Percentiles rank a stretch among this genome's conserved stretches.
These are phyloP conservation scores for Voacanga thouarsii DNA, from an alignment of 257 asterid species.

Conservation along the genomic window DNA sequence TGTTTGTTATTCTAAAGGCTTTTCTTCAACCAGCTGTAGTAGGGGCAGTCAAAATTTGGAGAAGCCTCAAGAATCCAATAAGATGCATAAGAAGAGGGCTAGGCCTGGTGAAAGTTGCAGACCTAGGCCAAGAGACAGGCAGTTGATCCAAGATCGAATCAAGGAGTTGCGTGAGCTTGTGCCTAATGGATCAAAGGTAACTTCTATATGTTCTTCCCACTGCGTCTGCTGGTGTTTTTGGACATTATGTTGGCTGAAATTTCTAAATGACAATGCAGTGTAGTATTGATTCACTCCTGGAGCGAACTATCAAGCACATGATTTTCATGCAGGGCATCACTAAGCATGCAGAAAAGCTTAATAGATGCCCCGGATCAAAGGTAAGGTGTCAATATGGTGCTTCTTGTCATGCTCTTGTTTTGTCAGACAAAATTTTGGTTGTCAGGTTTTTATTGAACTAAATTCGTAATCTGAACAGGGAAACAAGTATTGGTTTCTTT, in stretches of 20 bases:
- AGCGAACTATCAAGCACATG: conserved; percentile 87
- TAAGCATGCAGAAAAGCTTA: conserved; percentile 82
- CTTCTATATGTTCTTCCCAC: conserved; percentile 2
- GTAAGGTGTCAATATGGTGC: conserved; percentile 26
- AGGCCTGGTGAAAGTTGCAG: conserved; percentile 93
- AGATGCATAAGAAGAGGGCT: conserved; percentile 69
- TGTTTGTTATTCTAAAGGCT: conserved; percentile 48
- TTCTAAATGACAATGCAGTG: conserved; percentile 59
- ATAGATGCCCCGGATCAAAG: conserved; percentile 67
- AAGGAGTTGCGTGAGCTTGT: conserved; percentile 92
- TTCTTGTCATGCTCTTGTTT: neutral
- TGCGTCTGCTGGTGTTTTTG: conserved; percentile 9
- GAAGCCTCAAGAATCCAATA: conserved; percentile 49
- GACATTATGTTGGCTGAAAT: conserved; percentile 35
- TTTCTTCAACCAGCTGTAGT: conserved; percentile 69
- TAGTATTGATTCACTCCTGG: conserved; percentile 95
- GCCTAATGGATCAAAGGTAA: conserved; percentile 91
- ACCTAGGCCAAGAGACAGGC: conserved; percentile 98
- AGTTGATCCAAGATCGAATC: conserved; percentile 93
- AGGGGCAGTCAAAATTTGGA: conserved; percentile 65
- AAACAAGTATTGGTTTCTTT: neutral
- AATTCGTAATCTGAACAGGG: neutral
- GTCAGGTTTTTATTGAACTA: neutral
- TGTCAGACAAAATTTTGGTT: neutral
- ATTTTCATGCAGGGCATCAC: conserved; percentile 79